Evolutionary conservation across 495 filamentous ascomycete species (phyloP).

Genomic region (Niebla homalea): DNA sequence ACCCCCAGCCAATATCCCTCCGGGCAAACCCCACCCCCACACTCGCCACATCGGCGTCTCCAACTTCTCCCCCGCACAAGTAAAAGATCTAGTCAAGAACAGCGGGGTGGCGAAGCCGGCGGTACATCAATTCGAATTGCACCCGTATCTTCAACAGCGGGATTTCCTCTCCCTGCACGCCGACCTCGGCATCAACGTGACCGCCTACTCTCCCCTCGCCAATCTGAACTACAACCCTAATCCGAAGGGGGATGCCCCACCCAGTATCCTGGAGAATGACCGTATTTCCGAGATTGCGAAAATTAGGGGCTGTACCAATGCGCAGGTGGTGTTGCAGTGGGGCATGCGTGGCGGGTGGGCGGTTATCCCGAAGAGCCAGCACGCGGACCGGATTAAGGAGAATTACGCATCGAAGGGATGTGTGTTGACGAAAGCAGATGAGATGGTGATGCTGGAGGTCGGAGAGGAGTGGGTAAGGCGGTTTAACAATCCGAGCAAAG

Average conservation of each 20-base stretch:
- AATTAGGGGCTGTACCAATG: conserved; percentile 30
- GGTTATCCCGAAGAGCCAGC: conserved; percentile 44
- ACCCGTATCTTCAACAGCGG: conserved; percentile 47
- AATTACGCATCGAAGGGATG: conserved; percentile 29
- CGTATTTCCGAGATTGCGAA: conserved; percentile 30
- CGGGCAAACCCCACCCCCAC: no score
- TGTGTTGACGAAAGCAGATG: conserved; percentile 17
- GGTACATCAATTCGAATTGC: conserved; percentile 49
- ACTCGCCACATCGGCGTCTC: conserved; percentile 46
- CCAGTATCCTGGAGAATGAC: conserved; percentile 11
- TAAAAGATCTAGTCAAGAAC: conserved; percentile 28
- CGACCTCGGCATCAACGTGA: conserved; percentile 38
- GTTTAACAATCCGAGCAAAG: conserved; percentile 26
- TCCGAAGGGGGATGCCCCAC: conserved; percentile 24
- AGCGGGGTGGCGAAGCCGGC: conserved; percentile 30
- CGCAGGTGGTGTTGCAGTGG: conserved; percentile 40
- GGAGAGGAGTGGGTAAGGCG: conserved; percentile 18
- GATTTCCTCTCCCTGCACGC: conserved; percentile 34
- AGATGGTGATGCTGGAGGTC: conserved; percentile 15
- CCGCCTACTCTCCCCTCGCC: conserved; percentile 47
- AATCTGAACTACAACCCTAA: conserved; percentile 34
- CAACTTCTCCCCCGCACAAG: conserved; percentile 37
- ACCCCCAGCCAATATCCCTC: conserved; percentile 29
- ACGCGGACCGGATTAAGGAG: conserved; percentile 32
- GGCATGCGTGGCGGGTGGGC: conserved; percentile 35